Evolutionary conservation across 2,329 filamentous ascomycete species (phyloP).

Genomic region (Zalaria sp.): DNA sequence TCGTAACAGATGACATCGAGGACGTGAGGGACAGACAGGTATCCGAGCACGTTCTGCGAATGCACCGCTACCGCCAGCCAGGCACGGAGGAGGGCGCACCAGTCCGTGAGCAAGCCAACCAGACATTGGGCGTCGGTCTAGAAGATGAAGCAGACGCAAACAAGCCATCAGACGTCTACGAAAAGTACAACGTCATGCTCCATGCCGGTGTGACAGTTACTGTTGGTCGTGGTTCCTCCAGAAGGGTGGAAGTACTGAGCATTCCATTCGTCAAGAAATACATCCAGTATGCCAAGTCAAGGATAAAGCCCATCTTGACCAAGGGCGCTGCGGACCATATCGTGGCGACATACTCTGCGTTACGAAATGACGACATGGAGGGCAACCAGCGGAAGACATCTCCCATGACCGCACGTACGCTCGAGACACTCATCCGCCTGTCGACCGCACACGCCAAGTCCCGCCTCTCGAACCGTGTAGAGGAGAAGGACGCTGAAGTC

Average conservation of each 20-base stretch:
- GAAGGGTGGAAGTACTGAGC: constrained; percentile 75
- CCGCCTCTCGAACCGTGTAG: constrained; percentile 72
- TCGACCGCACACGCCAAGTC: constrained; percentile 93
- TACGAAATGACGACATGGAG: constrained; percentile 91
- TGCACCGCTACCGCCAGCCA: constrained; percentile 89
- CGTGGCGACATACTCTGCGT: constrained; percentile 74
- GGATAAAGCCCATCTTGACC: constrained; percentile 79
- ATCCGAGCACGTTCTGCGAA: constrained; percentile 90
- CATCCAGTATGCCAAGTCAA: constrained; percentile 90
- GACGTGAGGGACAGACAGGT: constrained; percentile 81
- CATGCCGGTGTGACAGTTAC: constrained; percentile 78
- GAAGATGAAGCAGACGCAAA: constrained; percentile 64
- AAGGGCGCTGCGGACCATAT: constrained; percentile 88
- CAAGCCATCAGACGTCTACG: constrained; percentile 73
- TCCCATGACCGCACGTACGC: constrained; percentile 89
- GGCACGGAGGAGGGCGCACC: constrained; percentile 90
- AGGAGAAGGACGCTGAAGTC: constrained; percentile 74
- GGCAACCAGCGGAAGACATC: constrained; percentile 87
- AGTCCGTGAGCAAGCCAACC: constrained; percentile 72
- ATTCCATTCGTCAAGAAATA: constrained; percentile 99
- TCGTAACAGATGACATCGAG: constrained; percentile 96
- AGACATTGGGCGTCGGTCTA: constrained; percentile 76
- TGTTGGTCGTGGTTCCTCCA: constrained; percentile 56
- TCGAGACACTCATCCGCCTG: constrained; percentile 96
- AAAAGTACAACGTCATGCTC: constrained; percentile 93